Evolutionary conservation across 129 eudicot genomes (phyloP).

Genomic region (carrot (Daucus carota)): DNA sequence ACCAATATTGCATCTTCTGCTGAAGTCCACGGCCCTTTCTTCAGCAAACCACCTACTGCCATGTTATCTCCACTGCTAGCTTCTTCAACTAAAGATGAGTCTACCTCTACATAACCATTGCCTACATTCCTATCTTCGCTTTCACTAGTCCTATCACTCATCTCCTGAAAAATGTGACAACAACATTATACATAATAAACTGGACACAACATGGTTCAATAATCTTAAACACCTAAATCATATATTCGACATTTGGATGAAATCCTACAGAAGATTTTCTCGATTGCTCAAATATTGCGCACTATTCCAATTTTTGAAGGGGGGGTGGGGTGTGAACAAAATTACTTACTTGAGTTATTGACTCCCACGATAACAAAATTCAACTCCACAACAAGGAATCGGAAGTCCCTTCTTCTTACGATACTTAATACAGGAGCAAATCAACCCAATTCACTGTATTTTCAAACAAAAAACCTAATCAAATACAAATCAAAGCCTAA

Average conservation of each 20-base stretch:
- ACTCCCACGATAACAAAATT: not conserved
- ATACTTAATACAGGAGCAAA: not conserved
- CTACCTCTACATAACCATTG: constrained; percentile 25
- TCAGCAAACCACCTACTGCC: constrained; percentile 35
- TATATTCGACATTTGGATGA: not conserved
- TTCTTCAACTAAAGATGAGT: constrained; percentile 60
- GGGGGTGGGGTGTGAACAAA: not conserved
- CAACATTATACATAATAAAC: not conserved
- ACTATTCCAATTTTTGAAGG: not conserved
- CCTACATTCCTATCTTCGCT: constrained; percentile 46
- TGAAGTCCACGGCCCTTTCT: constrained; percentile 97
- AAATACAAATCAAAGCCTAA: not conserved
- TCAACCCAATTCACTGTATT: not conserved
- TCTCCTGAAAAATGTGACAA: constrained; percentile 11
- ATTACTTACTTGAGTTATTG: not conserved
- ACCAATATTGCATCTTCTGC: constrained; percentile 84
- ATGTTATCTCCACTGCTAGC: constrained; percentile 38
- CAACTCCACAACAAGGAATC: not conserved
- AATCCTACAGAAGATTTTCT: not conserved
- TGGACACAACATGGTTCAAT: not conserved
- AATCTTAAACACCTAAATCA: not conserved
- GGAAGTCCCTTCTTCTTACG: not conserved
- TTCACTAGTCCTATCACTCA: constrained; percentile 64
- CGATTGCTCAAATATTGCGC: not conserved
- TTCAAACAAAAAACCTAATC: not conserved